Conservation (phyloP, 768 basidiomycete genomes). For the Termitomyces bulborhizus region DNA sequence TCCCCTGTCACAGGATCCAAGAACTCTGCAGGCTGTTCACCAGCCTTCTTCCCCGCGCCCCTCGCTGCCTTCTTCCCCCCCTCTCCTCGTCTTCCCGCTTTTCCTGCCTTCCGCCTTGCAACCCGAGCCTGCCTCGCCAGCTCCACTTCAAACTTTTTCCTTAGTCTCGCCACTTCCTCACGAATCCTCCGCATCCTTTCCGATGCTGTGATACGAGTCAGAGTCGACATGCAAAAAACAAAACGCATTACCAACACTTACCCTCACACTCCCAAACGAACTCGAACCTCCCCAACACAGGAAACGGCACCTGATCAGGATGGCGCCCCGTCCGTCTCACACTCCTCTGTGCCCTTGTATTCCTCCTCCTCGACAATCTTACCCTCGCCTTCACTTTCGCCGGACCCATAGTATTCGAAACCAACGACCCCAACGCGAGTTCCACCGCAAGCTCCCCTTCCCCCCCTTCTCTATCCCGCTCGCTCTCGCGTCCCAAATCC, state of each 20-base stretch:
- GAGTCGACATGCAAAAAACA: conserved; percentile 11
- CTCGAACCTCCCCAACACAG: conserved; percentile 43
- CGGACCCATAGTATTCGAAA: not conserved
- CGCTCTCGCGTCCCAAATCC: not conserved
- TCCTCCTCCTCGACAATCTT: conserved; percentile 44
- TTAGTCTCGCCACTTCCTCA: conserved; percentile 60
- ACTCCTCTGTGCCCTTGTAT: conserved; percentile 38
- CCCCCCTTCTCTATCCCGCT: conserved; percentile 44
- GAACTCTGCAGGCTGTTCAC: conserved; percentile 30
- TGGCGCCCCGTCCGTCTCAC: conserved; percentile 38
- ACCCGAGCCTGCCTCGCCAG: conserved; percentile 54
- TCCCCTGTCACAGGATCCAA: conserved; percentile 22
- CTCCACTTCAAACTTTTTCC: conserved; percentile 68
- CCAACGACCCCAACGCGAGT: conserved; percentile 54
- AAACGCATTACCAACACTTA: conserved; percentile 40
- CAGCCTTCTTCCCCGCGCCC: conserved; percentile 7
- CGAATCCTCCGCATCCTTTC: conserved; percentile 65
- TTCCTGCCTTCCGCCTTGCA: conserved; percentile 12
- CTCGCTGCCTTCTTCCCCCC: not conserved
- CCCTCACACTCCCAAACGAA: conserved; percentile 62
- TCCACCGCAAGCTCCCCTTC: conserved; percentile 70
- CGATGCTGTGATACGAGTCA: conserved; percentile 42
- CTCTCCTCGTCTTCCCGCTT: conserved; percentile 11
- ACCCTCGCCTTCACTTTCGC: not conserved
- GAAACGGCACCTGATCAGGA: conserved; percentile 42